phyloP scores from a whole-genome alignment of 495 filamentous ascomycete genomes.

The Aspergillus coremiiformis region DNA sequence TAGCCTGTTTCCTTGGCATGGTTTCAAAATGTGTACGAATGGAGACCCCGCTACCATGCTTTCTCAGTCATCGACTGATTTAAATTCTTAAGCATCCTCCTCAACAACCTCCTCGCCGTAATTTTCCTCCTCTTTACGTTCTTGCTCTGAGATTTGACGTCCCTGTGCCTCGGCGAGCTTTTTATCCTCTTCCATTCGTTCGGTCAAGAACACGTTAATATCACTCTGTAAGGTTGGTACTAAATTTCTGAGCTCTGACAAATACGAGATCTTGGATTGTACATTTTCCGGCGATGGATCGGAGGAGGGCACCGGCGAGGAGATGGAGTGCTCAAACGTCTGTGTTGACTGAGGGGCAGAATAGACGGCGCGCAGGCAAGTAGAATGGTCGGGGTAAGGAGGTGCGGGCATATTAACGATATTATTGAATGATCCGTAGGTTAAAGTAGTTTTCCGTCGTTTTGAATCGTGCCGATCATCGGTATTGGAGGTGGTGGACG shows the following conservation, averaged over 20 bases:
- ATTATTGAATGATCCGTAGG: not conserved
- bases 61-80: not conserved
- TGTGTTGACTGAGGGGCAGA: constrained; percentile 39
- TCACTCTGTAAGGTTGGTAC: constrained; percentile 57
- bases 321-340: constrained; percentile 40
- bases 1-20: not conserved
- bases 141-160: constrained; percentile 45
- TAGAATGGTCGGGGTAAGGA: not conserved
- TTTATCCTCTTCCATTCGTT: constrained; percentile 85
- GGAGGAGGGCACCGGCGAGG: constrained; percentile 30
- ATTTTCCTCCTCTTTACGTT: constrained; percentile 70
- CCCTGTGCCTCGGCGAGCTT: constrained; percentile 34
- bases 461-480: not conserved
- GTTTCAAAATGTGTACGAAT: not conserved
- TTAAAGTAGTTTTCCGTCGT: not conserved
- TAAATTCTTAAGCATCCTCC: constrained; percentile 38
- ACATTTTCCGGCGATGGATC: constrained; percentile 26
- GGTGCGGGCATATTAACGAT: not conserved
- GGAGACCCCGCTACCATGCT: too few species aligned
- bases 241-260: constrained; percentile 56
- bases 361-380: constrained; percentile 49
- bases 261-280: constrained; percentile 55
- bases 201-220: constrained; percentile 77
- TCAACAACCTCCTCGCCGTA: constrained; percentile 73
- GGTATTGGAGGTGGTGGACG: not conserved